Percentiles rank a stretch among this genome's conserved stretches.
These are phyloP conservation scores for Dryas octopetala DNA, from an alignment of 306 rosid species.

Conservation along the genomic window DNA sequence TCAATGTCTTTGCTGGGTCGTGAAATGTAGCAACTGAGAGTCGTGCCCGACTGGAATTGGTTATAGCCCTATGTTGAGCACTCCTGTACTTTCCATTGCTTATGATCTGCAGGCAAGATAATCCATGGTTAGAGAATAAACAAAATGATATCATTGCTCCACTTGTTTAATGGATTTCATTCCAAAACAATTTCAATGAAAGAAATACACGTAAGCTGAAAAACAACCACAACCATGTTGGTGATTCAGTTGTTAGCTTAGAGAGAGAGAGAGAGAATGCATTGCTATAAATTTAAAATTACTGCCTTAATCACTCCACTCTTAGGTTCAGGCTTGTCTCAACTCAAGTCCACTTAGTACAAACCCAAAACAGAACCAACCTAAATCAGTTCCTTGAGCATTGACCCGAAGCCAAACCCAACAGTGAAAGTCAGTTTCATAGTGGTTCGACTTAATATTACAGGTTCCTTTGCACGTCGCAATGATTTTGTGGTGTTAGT, in stretches of 20 bases:
- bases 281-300: neutral
- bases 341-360: neutral
- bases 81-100: slow-evolving; percentile 83
- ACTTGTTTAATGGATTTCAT: neutral
- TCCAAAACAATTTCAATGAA: neutral
- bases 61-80: slow-evolving; percentile 68
- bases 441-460: neutral
- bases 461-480: neutral
- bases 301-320: neutral
- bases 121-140: slow-evolving; percentile 12
- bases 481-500: neutral
- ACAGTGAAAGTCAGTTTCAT: neutral
- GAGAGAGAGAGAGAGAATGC: neutral
- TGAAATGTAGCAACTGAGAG: slow-evolving; percentile 91
- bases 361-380: neutral
- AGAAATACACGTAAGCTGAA: neutral
- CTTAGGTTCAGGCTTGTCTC: neutral
- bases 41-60: slow-evolving; percentile 60
- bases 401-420: slow-evolving; percentile 2
- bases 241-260: neutral
- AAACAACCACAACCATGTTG: neutral
- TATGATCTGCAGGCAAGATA: slow-evolving; percentile 55
- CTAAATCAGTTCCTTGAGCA: neutral
- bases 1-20: slow-evolving; percentile 72
- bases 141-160: neutral